Percentiles rank a stretch among this genome's conserved stretches.
Conservation (phyloP, 768 basidiomycete species). For the Polyporus arcularius region DNA sequence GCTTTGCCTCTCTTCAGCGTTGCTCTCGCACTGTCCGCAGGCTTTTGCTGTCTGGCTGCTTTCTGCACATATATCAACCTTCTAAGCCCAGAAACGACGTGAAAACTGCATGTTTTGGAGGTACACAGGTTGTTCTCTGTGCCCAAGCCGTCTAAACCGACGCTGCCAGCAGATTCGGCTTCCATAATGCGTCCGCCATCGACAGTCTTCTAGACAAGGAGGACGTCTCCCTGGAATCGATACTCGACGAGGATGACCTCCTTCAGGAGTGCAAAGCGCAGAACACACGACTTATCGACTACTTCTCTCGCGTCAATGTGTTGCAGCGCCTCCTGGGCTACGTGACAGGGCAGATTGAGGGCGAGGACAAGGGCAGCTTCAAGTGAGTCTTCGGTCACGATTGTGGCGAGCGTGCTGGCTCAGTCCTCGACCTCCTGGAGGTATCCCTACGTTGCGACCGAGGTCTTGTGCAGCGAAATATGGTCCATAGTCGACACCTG, state of each 20-base stretch:
- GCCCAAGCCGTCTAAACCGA: conserved; percentile 19
- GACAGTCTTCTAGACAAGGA: conserved; percentile 91
- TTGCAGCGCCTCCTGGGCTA: conserved; percentile 80
- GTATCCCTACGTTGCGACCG: conserved; percentile 91
- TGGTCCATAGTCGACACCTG: conserved; percentile 95
- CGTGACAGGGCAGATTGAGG: conserved; percentile 85
- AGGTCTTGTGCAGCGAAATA: conserved; percentile 93
- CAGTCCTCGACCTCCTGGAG: conserved; percentile 40
- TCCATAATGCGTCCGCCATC: conserved; percentile 86
- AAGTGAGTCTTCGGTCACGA: conserved; percentile 56
- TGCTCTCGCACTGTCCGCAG: background rate
- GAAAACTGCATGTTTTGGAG: conserved; percentile 49
- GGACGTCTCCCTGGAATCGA: conserved; percentile 84
- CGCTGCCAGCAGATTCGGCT: conserved; percentile 70
- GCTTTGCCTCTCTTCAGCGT: background rate
- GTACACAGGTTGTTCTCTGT: conserved; percentile 30
- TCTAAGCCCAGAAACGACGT: background rate
- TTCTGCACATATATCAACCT: background rate
- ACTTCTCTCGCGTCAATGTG: conserved; percentile 81
- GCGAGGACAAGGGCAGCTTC: conserved; percentile 74
- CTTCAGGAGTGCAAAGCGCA: conserved; percentile 95
- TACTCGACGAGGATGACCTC: conserved; percentile 92
- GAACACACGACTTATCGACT: conserved; percentile 86
- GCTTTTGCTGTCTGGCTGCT: background rate
- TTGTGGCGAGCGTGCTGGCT: conserved; percentile 5